Conservation (phyloP, 2,329 filamentous ascomycete genomes). For the Madurella mycetomatis region DNA sequence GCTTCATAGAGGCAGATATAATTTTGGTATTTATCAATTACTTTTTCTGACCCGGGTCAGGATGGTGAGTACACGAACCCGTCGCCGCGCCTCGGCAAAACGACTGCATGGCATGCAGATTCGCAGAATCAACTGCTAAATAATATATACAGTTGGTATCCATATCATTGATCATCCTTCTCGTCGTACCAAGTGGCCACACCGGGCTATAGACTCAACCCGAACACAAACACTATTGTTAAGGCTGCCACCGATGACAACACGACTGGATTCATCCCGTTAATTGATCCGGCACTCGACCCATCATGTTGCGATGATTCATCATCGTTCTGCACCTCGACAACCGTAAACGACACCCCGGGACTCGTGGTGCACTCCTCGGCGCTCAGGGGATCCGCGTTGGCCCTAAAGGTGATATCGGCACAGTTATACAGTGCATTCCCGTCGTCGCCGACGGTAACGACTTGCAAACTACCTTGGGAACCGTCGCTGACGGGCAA, state of each 20-base stretch:
- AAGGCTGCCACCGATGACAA: slow-evolving; percentile 37
- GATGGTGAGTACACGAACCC: background rate
- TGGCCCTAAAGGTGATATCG: slow-evolving; percentile 62
- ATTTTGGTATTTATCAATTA: background rate
- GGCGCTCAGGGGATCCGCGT: slow-evolving; percentile 41
- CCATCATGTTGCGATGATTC: too few species aligned
- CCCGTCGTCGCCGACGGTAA: slow-evolving; percentile 55
- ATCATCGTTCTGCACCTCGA: slow-evolving; percentile 29
- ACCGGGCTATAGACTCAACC: slow-evolving; percentile 32
- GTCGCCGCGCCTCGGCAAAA: background rate
- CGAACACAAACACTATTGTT: slow-evolving; percentile 35
- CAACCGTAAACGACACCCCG: slow-evolving; percentile 40
- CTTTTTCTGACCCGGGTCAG: background rate
- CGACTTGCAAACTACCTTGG: slow-evolving; percentile 64
- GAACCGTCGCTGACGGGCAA: slow-evolving; percentile 55
- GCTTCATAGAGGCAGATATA: background rate
- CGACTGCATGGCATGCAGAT: background rate
- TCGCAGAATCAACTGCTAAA: background rate
- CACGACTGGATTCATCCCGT: slow-evolving; percentile 24
- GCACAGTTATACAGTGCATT: slow-evolving; percentile 70
- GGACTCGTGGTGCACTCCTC: slow-evolving; percentile 56
- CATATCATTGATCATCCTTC: background rate
- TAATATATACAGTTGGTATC: background rate
- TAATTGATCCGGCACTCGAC: slow-evolving; percentile 21
- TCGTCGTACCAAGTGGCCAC: background rate